Conservation (phyloP, 768 basidiomycete genomes). For the Boletus edulis region DNA sequence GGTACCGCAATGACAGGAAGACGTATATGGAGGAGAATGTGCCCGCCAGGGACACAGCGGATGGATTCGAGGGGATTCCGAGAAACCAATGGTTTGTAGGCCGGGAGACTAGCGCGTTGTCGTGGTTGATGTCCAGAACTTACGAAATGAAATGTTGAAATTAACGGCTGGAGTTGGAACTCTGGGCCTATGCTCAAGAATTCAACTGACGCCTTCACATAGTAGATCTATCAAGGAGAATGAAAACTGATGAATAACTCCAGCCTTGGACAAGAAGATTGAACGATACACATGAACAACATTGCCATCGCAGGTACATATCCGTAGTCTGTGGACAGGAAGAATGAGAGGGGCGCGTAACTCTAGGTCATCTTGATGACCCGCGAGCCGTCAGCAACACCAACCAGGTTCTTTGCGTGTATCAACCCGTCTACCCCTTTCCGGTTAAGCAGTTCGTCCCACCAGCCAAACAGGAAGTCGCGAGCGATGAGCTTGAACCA, state of each 20-base stretch:
- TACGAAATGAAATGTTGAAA: not conserved
- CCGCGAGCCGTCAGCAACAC: conserved; percentile 67
- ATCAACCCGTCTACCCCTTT: conserved; percentile 55
- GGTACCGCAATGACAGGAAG: not conserved
- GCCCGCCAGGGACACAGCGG: conserved; percentile 7
- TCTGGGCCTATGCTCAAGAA: not conserved
- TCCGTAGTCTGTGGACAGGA: not conserved
- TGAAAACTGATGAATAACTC: not conserved
- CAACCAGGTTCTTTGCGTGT: conserved; percentile 46
- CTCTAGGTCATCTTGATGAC: conserved; percentile 63
- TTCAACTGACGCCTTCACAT: not conserved
- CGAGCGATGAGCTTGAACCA: conserved; percentile 99
- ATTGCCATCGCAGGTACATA: not conserved
- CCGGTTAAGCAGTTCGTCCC: conserved; percentile 82
- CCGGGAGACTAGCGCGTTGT: not conserved
- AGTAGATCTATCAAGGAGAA: not conserved
- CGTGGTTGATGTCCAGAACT: not conserved
- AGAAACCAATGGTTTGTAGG: not conserved
- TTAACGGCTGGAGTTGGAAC: not conserved
- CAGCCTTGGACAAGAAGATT: too few species aligned
- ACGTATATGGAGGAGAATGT: not conserved
- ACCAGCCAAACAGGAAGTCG: conserved; percentile 97
- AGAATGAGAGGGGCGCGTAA: not conserved
- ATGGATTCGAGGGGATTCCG: too few species aligned
- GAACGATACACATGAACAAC: too few species aligned